Evolutionary conservation across 1,139 yeast genomes (phyloP), one percentile per base, ranked within the genome.

Genomic region (Casaregolazyma lundiana): DNA sequence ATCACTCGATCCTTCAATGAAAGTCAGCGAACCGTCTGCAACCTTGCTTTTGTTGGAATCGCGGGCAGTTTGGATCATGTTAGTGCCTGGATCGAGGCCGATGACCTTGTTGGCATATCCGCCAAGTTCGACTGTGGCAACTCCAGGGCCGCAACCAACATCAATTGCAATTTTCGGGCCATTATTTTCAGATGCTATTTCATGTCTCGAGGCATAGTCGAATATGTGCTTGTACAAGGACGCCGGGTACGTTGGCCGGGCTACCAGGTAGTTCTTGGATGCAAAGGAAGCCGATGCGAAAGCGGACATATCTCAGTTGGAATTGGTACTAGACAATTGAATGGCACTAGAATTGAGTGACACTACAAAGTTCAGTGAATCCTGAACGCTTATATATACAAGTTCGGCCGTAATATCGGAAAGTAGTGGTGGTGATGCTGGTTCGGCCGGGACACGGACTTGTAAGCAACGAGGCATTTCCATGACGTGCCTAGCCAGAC

Each of bases 111-210:
- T 60, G 46, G 76, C 76, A 13, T 62, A 46, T 1, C 70, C 54
- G 1, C 73, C 60, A 48, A 85, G 61, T 41, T 80, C 77, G 51
- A 75, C 69, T 0, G 94, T 75, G 0, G 84, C 92, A 53, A 81
- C 81, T 0, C 96, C 96, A 0, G 96, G 83, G 1, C 96, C 96
- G 60, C 89, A 81, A 0, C 96, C 96, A 15, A 85, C 68, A 63
- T 88, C 96, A 6, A 86, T 16, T 15, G 41, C 62, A 7, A 38
- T n/a, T 8, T 19, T 39, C 4, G 9, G 26, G 5, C 35, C 18
- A 2, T 11, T 30, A n/a, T 4, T 15, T 26, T 13, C 4, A 7
- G 11, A 6, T 11, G 30, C 32, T 9, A 7, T 22, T 20, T 1
- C 78, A 77, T n/a, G 29, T 22, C 19, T 41, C 37, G 43, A 9